phyloP scores from a whole-genome alignment of 2,329 filamentous ascomycete species.

The Aspergillus sojae region DNA sequence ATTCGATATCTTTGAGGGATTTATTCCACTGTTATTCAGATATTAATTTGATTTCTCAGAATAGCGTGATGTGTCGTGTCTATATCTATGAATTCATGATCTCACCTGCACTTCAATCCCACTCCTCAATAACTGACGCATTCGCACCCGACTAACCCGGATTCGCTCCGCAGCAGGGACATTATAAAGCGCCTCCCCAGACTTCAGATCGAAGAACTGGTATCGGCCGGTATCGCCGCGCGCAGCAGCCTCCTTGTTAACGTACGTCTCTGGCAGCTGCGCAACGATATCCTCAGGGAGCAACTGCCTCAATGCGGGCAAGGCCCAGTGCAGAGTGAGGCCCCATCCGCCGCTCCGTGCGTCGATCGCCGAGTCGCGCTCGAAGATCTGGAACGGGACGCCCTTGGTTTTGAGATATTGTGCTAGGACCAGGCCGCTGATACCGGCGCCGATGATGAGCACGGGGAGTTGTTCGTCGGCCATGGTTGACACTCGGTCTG shows the following conservation, averaged over 20 bases:
- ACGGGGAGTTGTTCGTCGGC: not conserved
- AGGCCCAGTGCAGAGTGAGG: conserved; percentile 65
- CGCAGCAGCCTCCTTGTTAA: conserved; percentile 55
- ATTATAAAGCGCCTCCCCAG: conserved; percentile 50
- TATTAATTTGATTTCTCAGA: not conserved
- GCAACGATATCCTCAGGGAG: conserved; percentile 52
- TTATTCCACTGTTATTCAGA: conserved; percentile 43
- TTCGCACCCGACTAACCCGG: conserved; percentile 51
- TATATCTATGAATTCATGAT: not conserved
- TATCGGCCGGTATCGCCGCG: conserved; percentile 54
- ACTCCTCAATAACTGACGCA: conserved; percentile 51
- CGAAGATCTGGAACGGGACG: conserved; percentile 43
- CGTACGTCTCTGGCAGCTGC: conserved; percentile 54
- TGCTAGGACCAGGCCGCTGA: conserved; percentile 47
- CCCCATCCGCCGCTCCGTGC: conserved; percentile 62
- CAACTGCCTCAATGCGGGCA: conserved; percentile 55
- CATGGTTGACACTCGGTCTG: not conserved
- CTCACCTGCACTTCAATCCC: conserved; percentile 52
- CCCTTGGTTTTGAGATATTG: conserved; percentile 40
- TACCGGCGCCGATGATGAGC: conserved; percentile 45
- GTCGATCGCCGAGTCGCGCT: conserved; percentile 47
- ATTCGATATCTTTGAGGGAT: conserved; percentile 34
- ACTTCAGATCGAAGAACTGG: conserved; percentile 59
- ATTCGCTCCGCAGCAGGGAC: conserved; percentile 51
- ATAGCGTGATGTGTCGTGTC: rapidly evolving